Base-by-base conservation (phyloP, 2,329 filamentous ascomycete species). In the Colletotrichum liriopes region DNA sequence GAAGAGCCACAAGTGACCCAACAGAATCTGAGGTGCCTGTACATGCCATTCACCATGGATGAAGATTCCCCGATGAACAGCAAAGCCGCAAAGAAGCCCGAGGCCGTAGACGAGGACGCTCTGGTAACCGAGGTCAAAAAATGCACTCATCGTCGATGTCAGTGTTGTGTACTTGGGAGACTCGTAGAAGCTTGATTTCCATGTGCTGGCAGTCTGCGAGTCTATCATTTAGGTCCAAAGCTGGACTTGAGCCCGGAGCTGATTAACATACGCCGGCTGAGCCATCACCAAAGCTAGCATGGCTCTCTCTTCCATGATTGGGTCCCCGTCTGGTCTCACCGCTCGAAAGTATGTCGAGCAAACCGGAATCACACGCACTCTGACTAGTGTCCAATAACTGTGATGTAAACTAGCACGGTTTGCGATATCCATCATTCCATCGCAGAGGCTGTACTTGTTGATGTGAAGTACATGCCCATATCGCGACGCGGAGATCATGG, bases 31-130 rank as follows among this genome's bases (percentile, higher is more conserved):
- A 35, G 76, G 74, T 1, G 73, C 76, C n/a, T 76, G 74, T 1
- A 77, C 41, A 65, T 78, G 77, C 77, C 77, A 78, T 67, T 78
- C 77, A 16, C 77, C 75, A 37, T 65, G 68, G 55, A 78, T 76
- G 67, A 78, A 78, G 23, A 78, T 51, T 18, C 43, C 68, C 26
- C 45, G 43, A 41, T 76, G 76, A 49, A 67, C 62, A 41, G 52
- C 49, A 29, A 72, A 23, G 20, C 72, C 75, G 63, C 75, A 68
- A 11, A 73, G 59, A n/a, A 65, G 20, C 1, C 63, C 62, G 35
- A 70, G 59, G 39, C 52, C 32, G 49, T 26, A 68, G 41, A 72
- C 35, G 54, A 65, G 8, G 35, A 45, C 59, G 59, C 29, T 45
- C 32, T 58, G 54, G 52, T 54, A 60, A 6, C 32, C 9, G 35